Conservation (phyloP, 2,329 filamentous ascomycete genomes). For the Nectriaceae sp. region DNA sequence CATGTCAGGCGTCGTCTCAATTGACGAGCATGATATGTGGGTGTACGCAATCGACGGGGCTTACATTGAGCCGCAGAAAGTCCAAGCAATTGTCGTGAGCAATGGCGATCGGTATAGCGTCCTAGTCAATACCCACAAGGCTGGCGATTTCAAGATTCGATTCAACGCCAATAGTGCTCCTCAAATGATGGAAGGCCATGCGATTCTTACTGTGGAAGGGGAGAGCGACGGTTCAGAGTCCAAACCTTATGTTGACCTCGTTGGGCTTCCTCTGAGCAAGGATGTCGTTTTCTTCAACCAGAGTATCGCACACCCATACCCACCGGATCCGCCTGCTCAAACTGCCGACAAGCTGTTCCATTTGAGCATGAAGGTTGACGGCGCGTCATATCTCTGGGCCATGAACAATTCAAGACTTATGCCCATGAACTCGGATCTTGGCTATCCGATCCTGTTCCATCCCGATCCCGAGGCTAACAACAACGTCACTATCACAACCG, state of each 20-base stretch:
- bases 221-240: constrained; percentile 26
- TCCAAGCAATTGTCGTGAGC: constrained; percentile 47
- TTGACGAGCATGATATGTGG: constrained; percentile 56
- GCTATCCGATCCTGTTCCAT: constrained; percentile 48
- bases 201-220: constrained; percentile 43
- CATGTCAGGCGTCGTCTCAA: constrained; percentile 45
- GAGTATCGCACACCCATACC: constrained; percentile 46
- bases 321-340: constrained; percentile 43
- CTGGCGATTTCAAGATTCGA: constrained; percentile 56
- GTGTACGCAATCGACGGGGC: constrained; percentile 56
- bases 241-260: constrained; percentile 50
- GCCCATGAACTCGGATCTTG: constrained; percentile 37
- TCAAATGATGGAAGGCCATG: constrained; percentile 58
- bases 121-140: constrained; percentile 46
- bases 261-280: constrained; percentile 43
- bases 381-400: constrained; percentile 54
- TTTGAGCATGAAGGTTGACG: constrained; percentile 41
- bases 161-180: constrained; percentile 48
- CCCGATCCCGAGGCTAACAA: constrained; percentile 34
- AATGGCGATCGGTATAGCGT: constrained; percentile 57
- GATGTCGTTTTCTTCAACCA: constrained; percentile 48
- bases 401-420: constrained; percentile 49
- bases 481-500: constrained; percentile 51
- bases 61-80: constrained; percentile 54
- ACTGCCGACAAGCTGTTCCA: constrained; percentile 48